Evolutionary conservation across 768 basidiomycete species (phyloP), one percentile per base, ranked within the genome.

Genomic region (Favolaschia claudopus): DNA sequence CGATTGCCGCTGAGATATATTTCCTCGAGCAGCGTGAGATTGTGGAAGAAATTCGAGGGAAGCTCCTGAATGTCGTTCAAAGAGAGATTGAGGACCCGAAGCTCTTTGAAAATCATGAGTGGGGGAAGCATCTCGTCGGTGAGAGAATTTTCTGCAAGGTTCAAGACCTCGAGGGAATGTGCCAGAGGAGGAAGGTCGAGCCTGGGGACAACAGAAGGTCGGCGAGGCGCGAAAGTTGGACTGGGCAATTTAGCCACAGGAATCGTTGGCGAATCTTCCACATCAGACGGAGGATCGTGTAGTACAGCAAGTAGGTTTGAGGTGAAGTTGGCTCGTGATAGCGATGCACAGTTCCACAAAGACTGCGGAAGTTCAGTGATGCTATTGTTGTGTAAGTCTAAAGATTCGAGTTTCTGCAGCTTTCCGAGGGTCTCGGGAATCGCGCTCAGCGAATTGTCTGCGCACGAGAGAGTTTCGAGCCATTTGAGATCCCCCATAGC

Each of bases 1-100:
- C 92, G 91, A 77, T 98, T 99, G n/a, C 96, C 96, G 64, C 93
- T 93, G 3, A 99, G 80, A 70, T 97, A 99, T 29, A 99, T 76
- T 74, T 96, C 91, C 73, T 93, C 86, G 9, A 99, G 80, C 36
- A 82, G 74, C n/a, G 78, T 76, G 63, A 94, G 82, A 59, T 88
- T 88, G 61, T 83, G 79, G 67, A 98, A 86, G 67, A 94, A 95
- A 29, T 81, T 77, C 0, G 84, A 74, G 0, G 96, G 95, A 38
- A 98, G 82, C 67, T 96, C 93, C 73, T 90, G 89, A 38, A 99
- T 90, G 52, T 94, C 88, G 73, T 99, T 99, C 79, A 97, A 99
- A 24, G 92, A 93, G 19, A 99, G 79, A 66, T 99, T 99, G 56
- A 99, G 84, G 2, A 93, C 87, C 2, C 79, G 81, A 10, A 99